These are phyloP conservation scores for Austropuccinia psidii DNA, from an alignment of 1,284 basidiomycete species.

Conservation along the genomic window DNA sequence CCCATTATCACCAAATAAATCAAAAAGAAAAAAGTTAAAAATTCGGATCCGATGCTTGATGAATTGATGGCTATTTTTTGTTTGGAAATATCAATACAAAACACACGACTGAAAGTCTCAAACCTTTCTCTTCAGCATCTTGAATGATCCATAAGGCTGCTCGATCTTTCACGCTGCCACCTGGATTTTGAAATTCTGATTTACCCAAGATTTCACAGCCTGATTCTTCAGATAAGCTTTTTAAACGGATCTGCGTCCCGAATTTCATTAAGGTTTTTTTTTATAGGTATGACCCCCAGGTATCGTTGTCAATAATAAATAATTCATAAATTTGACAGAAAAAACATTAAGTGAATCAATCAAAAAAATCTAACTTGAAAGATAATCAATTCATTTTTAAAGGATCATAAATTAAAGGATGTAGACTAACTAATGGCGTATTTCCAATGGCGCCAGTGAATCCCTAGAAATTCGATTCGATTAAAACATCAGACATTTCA, in stretches of 20 bases:
- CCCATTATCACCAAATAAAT: neutral
- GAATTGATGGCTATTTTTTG: neutral
- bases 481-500: neutral
- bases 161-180: conserved; percentile 97
- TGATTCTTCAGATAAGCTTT: conserved; percentile 70
- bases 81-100: neutral
- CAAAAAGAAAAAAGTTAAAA: neutral
- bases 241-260: conserved; percentile 54
- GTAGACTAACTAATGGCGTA: conserved; percentile 16
- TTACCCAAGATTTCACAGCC: conserved; percentile 89
- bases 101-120: conserved; percentile 54
- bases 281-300: neutral
- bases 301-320: neutral
- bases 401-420: neutral
- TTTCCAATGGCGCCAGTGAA: conserved; percentile 33
- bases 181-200: conserved; percentile 96
- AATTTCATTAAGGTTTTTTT: neutral
- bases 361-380: neutral
- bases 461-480: neutral
- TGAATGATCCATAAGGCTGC: conserved; percentile 82
- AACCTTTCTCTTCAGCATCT: conserved; percentile 78
- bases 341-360: neutral
- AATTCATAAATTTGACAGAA: neutral
- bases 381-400: neutral
- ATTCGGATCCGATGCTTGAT: neutral